A percentile compares a stretch with the other conserved stretches of the same genome.
Evolutionary conservation across 2,329 filamentous ascomycete species (phyloP).

Genomic region (Nigrospora sphaerica): DNA sequence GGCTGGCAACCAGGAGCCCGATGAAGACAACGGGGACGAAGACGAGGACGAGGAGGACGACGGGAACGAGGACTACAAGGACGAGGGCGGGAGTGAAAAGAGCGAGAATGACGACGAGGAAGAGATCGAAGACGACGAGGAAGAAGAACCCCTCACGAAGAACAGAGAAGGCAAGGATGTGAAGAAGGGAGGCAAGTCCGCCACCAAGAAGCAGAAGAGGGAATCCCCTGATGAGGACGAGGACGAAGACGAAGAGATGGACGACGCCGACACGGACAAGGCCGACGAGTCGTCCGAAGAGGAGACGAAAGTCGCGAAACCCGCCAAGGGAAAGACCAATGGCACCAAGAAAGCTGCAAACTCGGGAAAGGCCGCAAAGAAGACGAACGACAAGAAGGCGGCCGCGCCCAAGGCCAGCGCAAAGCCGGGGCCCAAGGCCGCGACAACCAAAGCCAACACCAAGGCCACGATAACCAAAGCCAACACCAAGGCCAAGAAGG

Average conservation of each 20-base stretch:
- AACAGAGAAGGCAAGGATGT: conserved; percentile 13
- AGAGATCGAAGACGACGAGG: neutral
- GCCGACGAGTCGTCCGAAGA: neutral
- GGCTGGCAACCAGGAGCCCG: conserved; percentile 5
- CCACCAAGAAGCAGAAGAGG: conserved; percentile 20
- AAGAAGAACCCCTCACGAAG: conserved; percentile 5
- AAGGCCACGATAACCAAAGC: no score
- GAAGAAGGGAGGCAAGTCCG: conserved; percentile 5
- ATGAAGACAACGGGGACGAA: conserved; percentile 1
- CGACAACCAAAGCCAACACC: conserved; percentile 3
- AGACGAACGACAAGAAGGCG: neutral
- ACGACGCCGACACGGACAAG: neutral
- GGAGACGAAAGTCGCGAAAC: neutral
- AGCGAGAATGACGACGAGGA: neutral
- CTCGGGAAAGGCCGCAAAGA: conserved; percentile 2
- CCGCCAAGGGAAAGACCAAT: neutral
- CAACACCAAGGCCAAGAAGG: conserved; percentile 6
- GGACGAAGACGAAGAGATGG: neutral
- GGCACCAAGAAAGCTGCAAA: neutral
- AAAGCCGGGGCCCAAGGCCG: conserved; percentile 5
- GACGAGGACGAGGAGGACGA: neutral
- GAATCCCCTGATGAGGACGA: conserved; percentile 8
- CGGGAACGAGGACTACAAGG: no score
- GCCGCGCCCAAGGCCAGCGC: conserved; percentile 5
- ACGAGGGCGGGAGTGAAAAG: conserved; percentile 15